phyloP scores from a whole-genome alignment of 352 stramenopile species.

The Phytophthora podocarpi region DNA sequence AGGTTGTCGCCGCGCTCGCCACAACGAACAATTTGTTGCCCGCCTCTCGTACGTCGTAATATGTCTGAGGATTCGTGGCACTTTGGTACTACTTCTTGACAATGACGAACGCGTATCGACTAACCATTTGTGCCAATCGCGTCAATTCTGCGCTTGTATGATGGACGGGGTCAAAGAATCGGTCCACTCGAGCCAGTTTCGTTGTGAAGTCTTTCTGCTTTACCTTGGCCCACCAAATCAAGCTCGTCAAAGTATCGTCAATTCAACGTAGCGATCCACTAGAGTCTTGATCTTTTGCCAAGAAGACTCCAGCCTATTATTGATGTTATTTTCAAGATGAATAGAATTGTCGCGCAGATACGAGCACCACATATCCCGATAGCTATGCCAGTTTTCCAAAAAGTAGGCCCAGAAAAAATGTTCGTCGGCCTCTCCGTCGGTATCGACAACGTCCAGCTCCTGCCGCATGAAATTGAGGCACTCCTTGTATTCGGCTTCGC shows the following conservation, averaged over 20 bases:
- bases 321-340: neutral
- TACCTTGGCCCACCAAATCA: constrained; percentile 7
- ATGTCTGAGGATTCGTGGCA: neutral
- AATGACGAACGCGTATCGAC: constrained; percentile 1
- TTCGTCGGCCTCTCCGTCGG: too few species aligned
- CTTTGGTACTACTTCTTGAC: constrained; percentile 1
- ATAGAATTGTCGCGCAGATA: neutral
- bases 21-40: neutral
- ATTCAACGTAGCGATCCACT: neutral
- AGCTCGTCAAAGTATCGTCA: neutral
- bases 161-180: neutral
- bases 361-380: neutral
- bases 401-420: too few species aligned
- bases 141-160: neutral
- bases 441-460: neutral
- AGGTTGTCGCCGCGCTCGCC: neutral
- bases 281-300: constrained; percentile 13
- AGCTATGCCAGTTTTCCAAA: constrained; percentile 7
- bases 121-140: neutral
- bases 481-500: neutral
- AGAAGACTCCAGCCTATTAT: constrained; percentile 2
- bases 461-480: neutral
- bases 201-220: constrained; percentile 5
- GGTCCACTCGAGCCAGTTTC: neutral
- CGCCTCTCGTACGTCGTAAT: neutral